Evolutionary conservation across 164 flowering plant species (phyloP), one percentile per base, ranked within the genome.

Genomic region (Aristolochia californica): DNA sequence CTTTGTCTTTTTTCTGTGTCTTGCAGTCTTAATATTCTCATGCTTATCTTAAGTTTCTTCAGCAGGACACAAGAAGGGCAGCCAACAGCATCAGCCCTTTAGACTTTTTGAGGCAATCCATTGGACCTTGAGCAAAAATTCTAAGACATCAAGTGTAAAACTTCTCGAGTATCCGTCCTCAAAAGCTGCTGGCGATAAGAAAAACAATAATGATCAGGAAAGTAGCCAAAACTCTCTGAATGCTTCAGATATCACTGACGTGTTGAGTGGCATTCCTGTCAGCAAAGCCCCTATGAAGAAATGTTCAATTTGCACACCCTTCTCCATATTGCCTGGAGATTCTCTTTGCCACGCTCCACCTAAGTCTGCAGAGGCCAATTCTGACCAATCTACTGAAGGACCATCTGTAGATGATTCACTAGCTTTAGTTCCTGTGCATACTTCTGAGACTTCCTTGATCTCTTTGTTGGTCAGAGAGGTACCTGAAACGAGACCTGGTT

Each of bases 401-500:
- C 22, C 14, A 11, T 14, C 27, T 50, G 10, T 2, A 21, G 80
- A 75, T 16, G 62, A 75, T 28, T 73, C 87, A 13, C 53, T 82
- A 75, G 89, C 91, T 60, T 47, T 87, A 50, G 87, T 81, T 30
- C 82, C 96, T 4, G 75, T 75, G 13, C 68, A 75, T 55, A 69
- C 56, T 24, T 22, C 12, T n/a, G 82, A 80, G 51, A 72, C 56
- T 38, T 58, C 68, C 2, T 65, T 77, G 5, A 44, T 66, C 22
- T 69, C 87, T 15, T 14, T 72, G 38, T 53, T 73, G 62, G 60
- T 72, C 26, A 57, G 38, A 43, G 78, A 83, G 40, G 25, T 73
- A 59, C 81, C 88, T 11, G 87, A 85, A 67, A 20, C 58, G 60
- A 84, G 63, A 65, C 91, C 94, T 7, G 97, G 97, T 48, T 89